Base-by-base conservation (phyloP, 352 stramenopile species). In the Phytophthora colocasiae region DNA sequence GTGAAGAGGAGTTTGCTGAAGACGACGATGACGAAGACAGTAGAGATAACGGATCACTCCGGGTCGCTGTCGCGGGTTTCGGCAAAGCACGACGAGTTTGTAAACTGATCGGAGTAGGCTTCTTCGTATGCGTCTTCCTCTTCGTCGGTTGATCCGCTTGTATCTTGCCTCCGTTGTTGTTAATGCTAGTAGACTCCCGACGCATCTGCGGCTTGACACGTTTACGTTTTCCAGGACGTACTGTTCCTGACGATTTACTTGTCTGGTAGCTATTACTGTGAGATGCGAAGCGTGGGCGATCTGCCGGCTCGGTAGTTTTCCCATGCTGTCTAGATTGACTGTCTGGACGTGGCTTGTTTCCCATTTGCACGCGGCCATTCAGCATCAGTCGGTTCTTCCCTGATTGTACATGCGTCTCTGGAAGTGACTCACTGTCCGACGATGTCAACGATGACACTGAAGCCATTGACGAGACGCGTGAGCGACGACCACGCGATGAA, bases 401-500 rank as follows among this genome's bases (percentile, higher is more conserved):
- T 24, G 26, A 32, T n/a, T 43, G 55, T 43, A 50, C 7, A n/a
- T 29, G n/a, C 17, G 39, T 41, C 32, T 22, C 10, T 12, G 22
- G 40, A 24, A 31, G 9, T 12, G 41, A 36, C 2, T 74, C 60
- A 26, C 6, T 44, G 26, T 53, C 40, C 3, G 61, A 74, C 2
- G 65, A 73, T 6, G 50, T 55, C 17, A 45, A 3, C 17, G 47
- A 62, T 11, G 49, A 67, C 7, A 55, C n/a, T 24, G 63, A 66
- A 36, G 46, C 55, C 17, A 46, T 14, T 9, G 58, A 73, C 7
- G 31, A 58, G 17, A 38, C 47, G 31, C 41, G 34, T 14, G 39
- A 53, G 6, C 38, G 46, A 10, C 27, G 1, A 29, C 45, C 22
- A 17, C 46, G 17, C 15, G 56, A 62, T 15, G 53, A 56, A 19